Evolutionary conservation across 805 yeast species (phyloP), one percentile per base, ranked within the genome.

Genomic region (Myxozyma monticola): DNA sequence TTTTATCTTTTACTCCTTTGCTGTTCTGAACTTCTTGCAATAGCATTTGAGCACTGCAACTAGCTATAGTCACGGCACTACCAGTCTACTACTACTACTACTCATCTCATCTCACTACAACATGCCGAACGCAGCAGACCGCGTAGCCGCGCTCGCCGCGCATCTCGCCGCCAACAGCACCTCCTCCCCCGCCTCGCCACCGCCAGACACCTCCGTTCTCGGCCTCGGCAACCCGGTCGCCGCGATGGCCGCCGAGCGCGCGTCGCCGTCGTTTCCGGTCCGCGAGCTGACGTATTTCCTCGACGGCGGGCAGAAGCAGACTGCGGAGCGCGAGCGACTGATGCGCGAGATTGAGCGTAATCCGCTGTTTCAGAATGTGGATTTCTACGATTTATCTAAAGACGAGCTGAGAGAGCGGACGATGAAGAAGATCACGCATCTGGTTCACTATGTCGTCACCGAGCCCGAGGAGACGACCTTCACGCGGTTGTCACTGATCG

Each of bases 291-390:
- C 76, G 51, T 61, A 70, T 59, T 76, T 71, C 62, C 60, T 75
- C 48, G 75, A 72, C 42, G 78, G 78, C 37, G 69, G 74, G 37
- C 54, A 64, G 55, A 66, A 68, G 34, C 62, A 66, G 48, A 70
- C 79, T 26, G 73, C 65, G 34, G 55, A 62, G 39, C 59, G 68
- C 52, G 76, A 73, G 59, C 51, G 59, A 38, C 63, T 77, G 54
- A 58, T 69, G 56, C 68, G 65, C 51, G 73, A 70, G 62, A 68
- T 79, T 67, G 83, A 79, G 68, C 71, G 82, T 46, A 83, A 79
- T 63, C 83, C 83, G 28, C 67, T 75, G 34, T 72, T 79, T 59
- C 64, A 71, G 43, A 68, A 71, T 53, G 67, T 74, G 18, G 65
- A 68, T 39, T 68, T 67, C 58, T 79, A 77, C 65, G 83, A 79